phyloP scores from a whole-genome alignment of 176 grass and related monocot genomes.

The Sorghum bicolor region DNA sequence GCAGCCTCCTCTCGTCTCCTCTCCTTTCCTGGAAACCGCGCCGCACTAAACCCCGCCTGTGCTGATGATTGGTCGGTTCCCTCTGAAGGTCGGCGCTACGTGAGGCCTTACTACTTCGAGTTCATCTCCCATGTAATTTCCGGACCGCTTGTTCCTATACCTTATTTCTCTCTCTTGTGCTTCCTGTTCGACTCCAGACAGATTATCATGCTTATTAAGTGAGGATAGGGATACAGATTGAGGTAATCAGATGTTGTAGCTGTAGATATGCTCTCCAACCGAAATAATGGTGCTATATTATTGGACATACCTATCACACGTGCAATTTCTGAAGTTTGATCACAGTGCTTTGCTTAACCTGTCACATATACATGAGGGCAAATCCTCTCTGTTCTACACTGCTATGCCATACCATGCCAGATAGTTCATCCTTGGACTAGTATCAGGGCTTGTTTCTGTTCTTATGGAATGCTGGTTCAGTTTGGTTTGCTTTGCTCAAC shows the following conservation, averaged over 20 bases:
- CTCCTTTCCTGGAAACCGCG: background rate
- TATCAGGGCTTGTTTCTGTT: background rate
- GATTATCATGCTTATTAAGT: background rate
- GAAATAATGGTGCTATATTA: background rate
- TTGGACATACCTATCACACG: background rate
- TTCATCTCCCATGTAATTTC: slow-evolving; percentile 84
- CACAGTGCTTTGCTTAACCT: background rate
- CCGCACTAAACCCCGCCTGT: background rate
- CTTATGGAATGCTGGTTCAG: background rate
- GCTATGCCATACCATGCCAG: background rate
- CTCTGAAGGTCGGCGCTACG: slow-evolving; percentile 75
- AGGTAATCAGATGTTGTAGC: background rate
- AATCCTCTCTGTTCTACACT: background rate
- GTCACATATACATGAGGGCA: background rate
- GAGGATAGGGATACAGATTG: background rate
- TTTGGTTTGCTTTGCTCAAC: background rate
- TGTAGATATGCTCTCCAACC: background rate
- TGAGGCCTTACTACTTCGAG: slow-evolving; percentile 93
- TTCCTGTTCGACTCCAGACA: background rate
- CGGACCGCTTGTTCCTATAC: background rate
- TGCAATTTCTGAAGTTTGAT: background rate
- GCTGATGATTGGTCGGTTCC: background rate
- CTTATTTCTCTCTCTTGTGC: background rate
- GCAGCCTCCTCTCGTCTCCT: background rate
- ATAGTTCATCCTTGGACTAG: background rate